phyloP scores from a whole-genome alignment of 2,329 filamentous ascomycete species.

The Westerdykella ornata region DNA sequence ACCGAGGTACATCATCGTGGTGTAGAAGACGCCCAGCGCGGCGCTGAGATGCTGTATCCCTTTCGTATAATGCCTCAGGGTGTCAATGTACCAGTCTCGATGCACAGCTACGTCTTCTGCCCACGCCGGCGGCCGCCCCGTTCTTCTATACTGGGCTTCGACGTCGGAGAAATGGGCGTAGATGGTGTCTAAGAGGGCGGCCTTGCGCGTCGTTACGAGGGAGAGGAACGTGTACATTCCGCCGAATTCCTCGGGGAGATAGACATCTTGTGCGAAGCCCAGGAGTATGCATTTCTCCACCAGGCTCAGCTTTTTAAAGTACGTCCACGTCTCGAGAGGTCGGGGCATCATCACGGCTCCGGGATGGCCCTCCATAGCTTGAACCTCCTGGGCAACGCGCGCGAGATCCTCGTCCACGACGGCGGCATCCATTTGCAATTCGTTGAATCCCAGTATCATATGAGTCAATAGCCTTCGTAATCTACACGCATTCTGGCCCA shows the following conservation, averaged over 20 bases:
- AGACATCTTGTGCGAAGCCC: slow-evolving; percentile 89
- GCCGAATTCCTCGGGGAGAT: slow-evolving; percentile 74
- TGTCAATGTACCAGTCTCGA: slow-evolving; percentile 14
- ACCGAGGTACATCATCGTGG: slow-evolving; percentile 54
- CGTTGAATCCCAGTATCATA: slow-evolving; percentile 74
- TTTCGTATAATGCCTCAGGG: slow-evolving; percentile 21
- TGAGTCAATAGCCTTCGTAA: slow-evolving; percentile 86
- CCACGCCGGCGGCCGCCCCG: neutral
- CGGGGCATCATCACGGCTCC: slow-evolving; percentile 35
- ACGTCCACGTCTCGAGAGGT: slow-evolving; percentile 80
- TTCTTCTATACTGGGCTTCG: neutral
- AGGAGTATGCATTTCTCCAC: slow-evolving; percentile 85
- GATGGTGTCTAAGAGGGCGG: slow-evolving; percentile 16
- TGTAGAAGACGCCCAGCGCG: slow-evolving; percentile 52
- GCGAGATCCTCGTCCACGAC: slow-evolving; percentile 48
- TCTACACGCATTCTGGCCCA: slow-evolving; percentile 86
- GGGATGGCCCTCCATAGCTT: slow-evolving; percentile 49
- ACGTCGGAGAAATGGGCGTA: slow-evolving; percentile 8
- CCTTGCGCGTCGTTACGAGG: slow-evolving; percentile 20
- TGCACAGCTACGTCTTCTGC: slow-evolving; percentile 1
- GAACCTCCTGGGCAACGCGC: slow-evolving; percentile 33
- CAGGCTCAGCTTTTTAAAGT: slow-evolving; percentile 80
- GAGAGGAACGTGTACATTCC: slow-evolving; percentile 71
- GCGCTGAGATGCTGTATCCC: slow-evolving; percentile 24
- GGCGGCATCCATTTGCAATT: slow-evolving; percentile 61